phyloP scores from a whole-genome alignment of 1,284 basidiomycete genomes.

The Paramarasmius palmivorus region DNA sequence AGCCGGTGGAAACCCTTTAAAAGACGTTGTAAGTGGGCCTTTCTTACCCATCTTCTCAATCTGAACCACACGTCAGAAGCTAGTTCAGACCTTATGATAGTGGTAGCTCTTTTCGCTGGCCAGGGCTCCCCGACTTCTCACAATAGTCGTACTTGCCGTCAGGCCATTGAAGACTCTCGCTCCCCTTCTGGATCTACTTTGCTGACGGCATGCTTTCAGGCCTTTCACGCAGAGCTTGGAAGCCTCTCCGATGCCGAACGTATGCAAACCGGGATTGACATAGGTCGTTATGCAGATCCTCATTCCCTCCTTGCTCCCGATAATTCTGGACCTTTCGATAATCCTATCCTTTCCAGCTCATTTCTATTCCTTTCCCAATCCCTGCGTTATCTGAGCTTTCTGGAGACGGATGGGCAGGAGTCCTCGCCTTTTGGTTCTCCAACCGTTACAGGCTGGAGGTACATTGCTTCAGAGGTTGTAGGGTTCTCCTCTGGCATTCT shows the following conservation, averaged over 20 bases:
- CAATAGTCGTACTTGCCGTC: slow-evolving; percentile 33
- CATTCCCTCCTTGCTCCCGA: slow-evolving; percentile 33
- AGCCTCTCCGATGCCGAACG: slow-evolving; percentile 38
- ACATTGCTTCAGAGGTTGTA: slow-evolving; percentile 40
- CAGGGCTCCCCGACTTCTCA: slow-evolving; percentile 45
- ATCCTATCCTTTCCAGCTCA: slow-evolving; percentile 49
- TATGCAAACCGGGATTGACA: slow-evolving; percentile 36
- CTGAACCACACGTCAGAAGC: no score
- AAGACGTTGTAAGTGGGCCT: no score
- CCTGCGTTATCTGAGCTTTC: slow-evolving; percentile 50
- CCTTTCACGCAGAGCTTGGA: slow-evolving; percentile 48
- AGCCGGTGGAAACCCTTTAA: no score
- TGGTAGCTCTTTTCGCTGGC: slow-evolving; percentile 44
- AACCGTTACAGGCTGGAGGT: slow-evolving; percentile 24
- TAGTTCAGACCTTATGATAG: no score
- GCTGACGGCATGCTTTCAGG: slow-evolving; percentile 47
- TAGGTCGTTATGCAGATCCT: slow-evolving; percentile 40
- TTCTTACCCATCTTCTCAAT: no score
- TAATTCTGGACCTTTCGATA: slow-evolving; percentile 21
- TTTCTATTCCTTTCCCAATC: slow-evolving; percentile 52
- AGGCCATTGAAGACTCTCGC: slow-evolving; percentile 39
- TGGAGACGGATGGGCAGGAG: slow-evolving; percentile 29
- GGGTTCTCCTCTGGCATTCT: slow-evolving; percentile 66
- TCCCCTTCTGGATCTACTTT: slow-evolving; percentile 39
- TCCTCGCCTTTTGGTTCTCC: slow-evolving; percentile 32